Evolutionary conservation across 225 moss, liverwort and hornwort genomes (phyloP).

Genomic region (Climacium dendroides): DNA sequence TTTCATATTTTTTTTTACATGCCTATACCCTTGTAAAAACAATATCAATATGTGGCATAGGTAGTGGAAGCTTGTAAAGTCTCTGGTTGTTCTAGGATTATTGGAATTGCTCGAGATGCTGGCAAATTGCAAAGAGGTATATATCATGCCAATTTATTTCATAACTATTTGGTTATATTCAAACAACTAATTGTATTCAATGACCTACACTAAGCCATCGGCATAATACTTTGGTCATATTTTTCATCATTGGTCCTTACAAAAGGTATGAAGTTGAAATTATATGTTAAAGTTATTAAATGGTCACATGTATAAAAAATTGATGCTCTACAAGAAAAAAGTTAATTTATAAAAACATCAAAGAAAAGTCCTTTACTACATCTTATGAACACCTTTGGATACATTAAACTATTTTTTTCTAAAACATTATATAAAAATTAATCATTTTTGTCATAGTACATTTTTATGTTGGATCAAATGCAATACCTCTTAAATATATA

Average conservation of each 20-base stretch:
- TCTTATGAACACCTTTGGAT: no score
- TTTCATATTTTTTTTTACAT: neutral
- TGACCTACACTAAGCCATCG: neutral
- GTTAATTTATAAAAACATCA: neutral
- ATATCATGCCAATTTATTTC: no score
- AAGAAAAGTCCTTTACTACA: neutral
- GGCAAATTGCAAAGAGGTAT: slow-evolving; percentile 30
- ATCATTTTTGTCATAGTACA: neutral
- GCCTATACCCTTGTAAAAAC: neutral
- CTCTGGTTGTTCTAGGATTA: slow-evolving; percentile 37
- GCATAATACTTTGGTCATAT: neutral
- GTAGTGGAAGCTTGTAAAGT: slow-evolving; percentile 74
- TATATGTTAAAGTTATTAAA: no score
- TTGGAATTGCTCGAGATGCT: slow-evolving; percentile 44
- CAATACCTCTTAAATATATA: neutral
- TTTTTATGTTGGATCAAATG: neutral
- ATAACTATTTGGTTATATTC: neutral
- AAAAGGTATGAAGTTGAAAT: neutral
- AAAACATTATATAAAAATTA: no score
- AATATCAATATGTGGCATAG: slow-evolving; percentile 1
- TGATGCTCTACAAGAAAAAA: neutral
- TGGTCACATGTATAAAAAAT: neutral
- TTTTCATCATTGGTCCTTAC: neutral
- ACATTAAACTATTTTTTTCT: neutral
- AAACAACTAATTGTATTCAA: neutral